Conservation (phyloP, 2,329 filamentous ascomycete species). For the Sarocladium strictum region DNA sequence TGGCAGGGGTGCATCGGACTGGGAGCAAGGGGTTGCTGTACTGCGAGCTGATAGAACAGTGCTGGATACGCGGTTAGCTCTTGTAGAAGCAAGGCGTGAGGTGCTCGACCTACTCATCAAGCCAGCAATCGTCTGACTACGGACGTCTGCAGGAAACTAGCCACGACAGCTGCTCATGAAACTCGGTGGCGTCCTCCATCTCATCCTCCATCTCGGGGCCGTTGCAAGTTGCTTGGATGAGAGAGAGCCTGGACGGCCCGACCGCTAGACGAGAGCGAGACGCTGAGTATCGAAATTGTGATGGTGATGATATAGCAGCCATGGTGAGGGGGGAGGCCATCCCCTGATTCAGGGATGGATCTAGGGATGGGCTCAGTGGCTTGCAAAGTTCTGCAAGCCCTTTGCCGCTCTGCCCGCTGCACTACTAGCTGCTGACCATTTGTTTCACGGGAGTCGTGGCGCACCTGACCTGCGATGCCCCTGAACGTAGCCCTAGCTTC, state of each 20-base stretch:
- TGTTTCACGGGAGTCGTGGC: neutral
- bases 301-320: neutral
- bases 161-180: neutral
- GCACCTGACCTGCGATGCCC: too few species aligned
- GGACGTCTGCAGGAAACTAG: neutral
- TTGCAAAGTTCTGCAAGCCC: neutral
- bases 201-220: neutral
- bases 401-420: neutral
- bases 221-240: neutral
- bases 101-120: neutral
- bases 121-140: neutral
- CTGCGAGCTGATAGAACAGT: too few species aligned
- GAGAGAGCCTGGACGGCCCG: too few species aligned
- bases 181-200: slow-evolving; percentile 1
- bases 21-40: neutral
- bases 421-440: neutral
- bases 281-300: neutral
- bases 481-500: neutral
- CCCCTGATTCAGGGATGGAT: neutral
- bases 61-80: too few species aligned
- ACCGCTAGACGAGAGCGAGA: neutral
- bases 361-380: neutral
- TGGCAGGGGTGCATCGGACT: neutral
- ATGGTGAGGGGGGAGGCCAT: neutral
- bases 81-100: too few species aligned